These are phyloP conservation scores for Naganishia sp. DNA, from an alignment of 1,284 basidiomycete genomes.

Conservation along the genomic window DNA sequence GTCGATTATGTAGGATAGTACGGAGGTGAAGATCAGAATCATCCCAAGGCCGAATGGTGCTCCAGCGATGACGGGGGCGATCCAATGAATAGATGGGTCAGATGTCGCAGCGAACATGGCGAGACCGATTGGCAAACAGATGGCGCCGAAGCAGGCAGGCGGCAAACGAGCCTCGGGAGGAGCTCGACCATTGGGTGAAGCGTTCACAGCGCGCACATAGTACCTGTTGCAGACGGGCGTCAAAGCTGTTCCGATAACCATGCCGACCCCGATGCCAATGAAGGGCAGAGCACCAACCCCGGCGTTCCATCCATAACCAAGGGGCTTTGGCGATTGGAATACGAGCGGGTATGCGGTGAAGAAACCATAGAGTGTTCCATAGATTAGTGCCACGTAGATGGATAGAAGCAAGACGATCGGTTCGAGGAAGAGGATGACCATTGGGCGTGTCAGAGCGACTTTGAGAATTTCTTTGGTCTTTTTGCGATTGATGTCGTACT, in stretches of 20 bases:
- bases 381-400: slow-evolving; percentile 58
- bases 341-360: slow-evolving; percentile 59
- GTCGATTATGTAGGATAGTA: slow-evolving; percentile 67
- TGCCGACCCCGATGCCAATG: slow-evolving; percentile 65
- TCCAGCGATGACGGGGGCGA: slow-evolving; percentile 64
- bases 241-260: slow-evolving; percentile 59
- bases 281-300: slow-evolving; percentile 62
- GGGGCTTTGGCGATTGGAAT: slow-evolving; percentile 57
- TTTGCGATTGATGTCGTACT: slow-evolving; percentile 60
- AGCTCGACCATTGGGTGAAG: slow-evolving; percentile 58
- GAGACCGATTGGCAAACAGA: slow-evolving; percentile 61
- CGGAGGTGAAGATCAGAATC: slow-evolving; percentile 54
- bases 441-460: slow-evolving; percentile 60
- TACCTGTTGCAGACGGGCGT: slow-evolving; percentile 62
- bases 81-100: slow-evolving; percentile 62
- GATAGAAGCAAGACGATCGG: slow-evolving; percentile 68
- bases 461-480: slow-evolving; percentile 52
- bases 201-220: slow-evolving; percentile 61
- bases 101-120: slow-evolving; percentile 64
- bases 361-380: slow-evolving; percentile 50
- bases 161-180: slow-evolving; percentile 61
- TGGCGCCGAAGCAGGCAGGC: slow-evolving; percentile 61
- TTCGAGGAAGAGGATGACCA: slow-evolving; percentile 66
- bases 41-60: slow-evolving; percentile 60
- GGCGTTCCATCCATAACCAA: slow-evolving; percentile 53